These are phyloP conservation scores for Gymnopilus dilepis DNA, from an alignment of 768 basidiomycete genomes.

Conservation along the genomic window DNA sequence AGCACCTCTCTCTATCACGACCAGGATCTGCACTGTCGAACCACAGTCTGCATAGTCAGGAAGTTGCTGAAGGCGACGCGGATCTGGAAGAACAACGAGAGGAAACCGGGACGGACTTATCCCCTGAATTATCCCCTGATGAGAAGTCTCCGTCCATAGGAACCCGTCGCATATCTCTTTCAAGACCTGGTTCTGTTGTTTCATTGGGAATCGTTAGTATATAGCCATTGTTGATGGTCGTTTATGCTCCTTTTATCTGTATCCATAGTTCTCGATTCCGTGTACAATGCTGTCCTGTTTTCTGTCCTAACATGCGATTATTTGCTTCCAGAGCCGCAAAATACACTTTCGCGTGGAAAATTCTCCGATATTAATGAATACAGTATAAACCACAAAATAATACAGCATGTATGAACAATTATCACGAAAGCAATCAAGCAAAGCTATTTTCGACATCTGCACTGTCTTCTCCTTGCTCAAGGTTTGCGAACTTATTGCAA, in stretches of 20 bases:
- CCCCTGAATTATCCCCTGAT: constrained; percentile 22
- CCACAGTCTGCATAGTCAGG: constrained; percentile 17
- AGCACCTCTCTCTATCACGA: constrained; percentile 47
- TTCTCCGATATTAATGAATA: constrained; percentile 10
- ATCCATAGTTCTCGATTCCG: not conserved
- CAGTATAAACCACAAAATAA: constrained; percentile 13
- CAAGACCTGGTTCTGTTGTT: constrained; percentile 56
- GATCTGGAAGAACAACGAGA: constrained; percentile 21
- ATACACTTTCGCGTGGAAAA: not conserved
- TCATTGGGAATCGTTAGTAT: constrained; percentile 56
- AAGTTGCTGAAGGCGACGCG: constrained; percentile 19
- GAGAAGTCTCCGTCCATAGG: constrained; percentile 36
- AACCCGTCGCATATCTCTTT: constrained; percentile 43
- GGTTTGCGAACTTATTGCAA: constrained; percentile 73
- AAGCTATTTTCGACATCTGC: constrained; percentile 97
- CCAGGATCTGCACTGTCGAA: constrained; percentile 58
- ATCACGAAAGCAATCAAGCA: constrained; percentile 53
- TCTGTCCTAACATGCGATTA: constrained; percentile 3
- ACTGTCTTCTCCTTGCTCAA: constrained; percentile 90
- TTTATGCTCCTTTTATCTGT: constrained; percentile 2
- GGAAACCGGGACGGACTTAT: constrained; percentile 17
- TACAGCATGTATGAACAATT: constrained; percentile 18
- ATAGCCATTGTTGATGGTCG: constrained; percentile 28
- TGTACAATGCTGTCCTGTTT: constrained; percentile 1
- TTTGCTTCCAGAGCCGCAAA: not conserved